Conservation (phyloP, 2,329 filamentous ascomycete species). For the Colletotrichum tabaci region DNA sequence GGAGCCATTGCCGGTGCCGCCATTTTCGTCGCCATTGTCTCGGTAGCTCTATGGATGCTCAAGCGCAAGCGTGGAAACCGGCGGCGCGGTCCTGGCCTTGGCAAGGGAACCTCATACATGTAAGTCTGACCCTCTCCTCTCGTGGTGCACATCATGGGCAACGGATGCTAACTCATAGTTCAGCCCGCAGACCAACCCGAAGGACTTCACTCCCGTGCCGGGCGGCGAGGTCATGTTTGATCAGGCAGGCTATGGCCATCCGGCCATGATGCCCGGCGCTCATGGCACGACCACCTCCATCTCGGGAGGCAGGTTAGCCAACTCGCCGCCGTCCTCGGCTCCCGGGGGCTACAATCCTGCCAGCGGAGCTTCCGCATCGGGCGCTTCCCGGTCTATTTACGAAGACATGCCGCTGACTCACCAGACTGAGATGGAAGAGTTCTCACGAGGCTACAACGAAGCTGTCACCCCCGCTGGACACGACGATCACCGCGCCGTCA, state of each 20-base stretch:
- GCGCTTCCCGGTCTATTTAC: slow-evolving; percentile 48
- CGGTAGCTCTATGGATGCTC: slow-evolving; percentile 60
- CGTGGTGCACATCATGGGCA: neutral
- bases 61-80: slow-evolving; percentile 60
- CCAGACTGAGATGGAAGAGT: slow-evolving; percentile 59
- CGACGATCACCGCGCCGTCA: slow-evolving; percentile 54
- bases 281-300: slow-evolving; percentile 42
- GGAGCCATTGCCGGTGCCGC: slow-evolving; percentile 68
- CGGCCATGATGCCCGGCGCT: slow-evolving; percentile 40
- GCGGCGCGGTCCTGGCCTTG: slow-evolving; percentile 59
- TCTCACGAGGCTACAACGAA: slow-evolving; percentile 59
- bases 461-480: slow-evolving; percentile 55
- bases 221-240: slow-evolving; percentile 38
- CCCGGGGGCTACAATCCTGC: slow-evolving; percentile 39
- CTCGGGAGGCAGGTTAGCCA: slow-evolving; percentile 28
- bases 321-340: neutral
- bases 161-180: slow-evolving; percentile 43
- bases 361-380: slow-evolving; percentile 46
- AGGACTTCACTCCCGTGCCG: slow-evolving; percentile 48
- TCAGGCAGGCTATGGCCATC: slow-evolving; percentile 37
- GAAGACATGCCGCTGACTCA: slow-evolving; percentile 59
- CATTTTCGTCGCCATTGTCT: slow-evolving; percentile 59
- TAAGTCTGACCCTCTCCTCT: slow-evolving; percentile 51
- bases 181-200: slow-evolving; percentile 50
- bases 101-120: slow-evolving; percentile 57